A percentile compares a stretch with the other conserved stretches of the same genome.
phyloP scores from a whole-genome alignment of 164 flowering plant genomes.

The Buxus sempervirens region DNA sequence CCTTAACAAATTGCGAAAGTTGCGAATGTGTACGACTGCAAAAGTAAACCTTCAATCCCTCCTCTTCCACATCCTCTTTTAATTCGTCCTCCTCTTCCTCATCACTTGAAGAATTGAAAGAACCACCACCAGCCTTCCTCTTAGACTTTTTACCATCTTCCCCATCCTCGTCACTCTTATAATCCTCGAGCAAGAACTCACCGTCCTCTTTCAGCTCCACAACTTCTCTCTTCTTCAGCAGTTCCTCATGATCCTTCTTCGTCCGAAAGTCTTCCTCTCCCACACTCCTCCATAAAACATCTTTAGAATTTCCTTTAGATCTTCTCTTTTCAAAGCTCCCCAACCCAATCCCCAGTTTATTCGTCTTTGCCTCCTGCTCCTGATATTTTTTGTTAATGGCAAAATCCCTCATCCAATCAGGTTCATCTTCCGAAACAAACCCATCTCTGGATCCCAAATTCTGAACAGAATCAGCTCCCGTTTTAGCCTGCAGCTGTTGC shows the following conservation, averaged over 20 bases:
- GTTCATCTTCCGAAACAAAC: slow-evolving; percentile 58
- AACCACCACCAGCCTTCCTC: slow-evolving; percentile 48
- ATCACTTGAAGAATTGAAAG: slow-evolving; percentile 52
- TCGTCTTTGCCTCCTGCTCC: slow-evolving; percentile 21
- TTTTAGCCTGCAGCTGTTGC: slow-evolving; percentile 17
- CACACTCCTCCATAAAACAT: slow-evolving; percentile 2
- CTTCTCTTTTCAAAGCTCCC: slow-evolving; percentile 18
- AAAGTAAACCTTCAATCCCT: slow-evolving; percentile 64
- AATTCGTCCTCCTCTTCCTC: slow-evolving; percentile 48
- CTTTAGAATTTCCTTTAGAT: slow-evolving; percentile 19
- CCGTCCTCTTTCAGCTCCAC: slow-evolving; percentile 43
- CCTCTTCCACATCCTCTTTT: slow-evolving; percentile 37
- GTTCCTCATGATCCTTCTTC: slow-evolving; percentile 14
- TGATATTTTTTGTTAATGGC: slow-evolving; percentile 25
- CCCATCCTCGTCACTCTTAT: slow-evolving; percentile 77
- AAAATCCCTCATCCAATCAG: slow-evolving; percentile 88
- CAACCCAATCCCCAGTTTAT: slow-evolving; percentile 17
- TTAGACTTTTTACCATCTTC: slow-evolving; percentile 30
- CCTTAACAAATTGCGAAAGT: slow-evolving; percentile 89
- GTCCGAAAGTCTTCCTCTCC: slow-evolving; percentile 13
- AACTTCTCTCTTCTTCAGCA: slow-evolving; percentile 16
- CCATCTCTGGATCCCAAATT: slow-evolving; percentile 12
- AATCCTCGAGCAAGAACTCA: slow-evolving; percentile 80
- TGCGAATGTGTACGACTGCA: slow-evolving; percentile 98
- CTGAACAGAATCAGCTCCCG: slow-evolving; percentile 9